These are phyloP conservation scores for Exophiala mesophila DNA, from an alignment of 2,329 filamentous ascomycete species.

Conservation along the genomic window DNA sequence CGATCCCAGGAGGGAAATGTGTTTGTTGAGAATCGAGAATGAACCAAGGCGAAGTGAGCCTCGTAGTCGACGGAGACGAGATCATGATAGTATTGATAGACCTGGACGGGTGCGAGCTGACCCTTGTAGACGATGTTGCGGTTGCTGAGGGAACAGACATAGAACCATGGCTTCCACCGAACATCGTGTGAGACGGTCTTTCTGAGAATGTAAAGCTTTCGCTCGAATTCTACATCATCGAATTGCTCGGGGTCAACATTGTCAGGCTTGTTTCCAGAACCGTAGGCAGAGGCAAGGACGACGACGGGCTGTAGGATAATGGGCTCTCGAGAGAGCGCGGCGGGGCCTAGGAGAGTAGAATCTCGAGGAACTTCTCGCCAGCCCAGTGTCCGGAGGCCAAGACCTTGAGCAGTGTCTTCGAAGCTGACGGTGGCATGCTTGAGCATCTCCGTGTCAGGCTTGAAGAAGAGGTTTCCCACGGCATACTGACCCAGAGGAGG, in stretches of 20 bases:
- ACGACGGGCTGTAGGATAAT: constrained; percentile 94
- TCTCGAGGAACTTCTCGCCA: constrained; percentile 96
- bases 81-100: constrained; percentile 98
- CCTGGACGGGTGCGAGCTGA: constrained; percentile 86
- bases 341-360: constrained; percentile 86
- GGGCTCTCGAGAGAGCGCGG: constrained; percentile 88
- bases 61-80: constrained; percentile 95
- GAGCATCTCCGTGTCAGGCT: constrained; percentile 84
- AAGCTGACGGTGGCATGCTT: constrained; percentile 88
- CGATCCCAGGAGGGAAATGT: constrained; percentile 98
- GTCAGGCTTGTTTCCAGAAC: constrained; percentile 71
- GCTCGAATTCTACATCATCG: constrained; percentile 81
- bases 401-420: constrained; percentile 83
- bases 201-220: constrained; percentile 86
- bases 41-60: constrained; percentile 91
- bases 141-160: constrained; percentile 92
- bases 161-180: constrained; percentile 97
- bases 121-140: constrained; percentile 99
- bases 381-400: constrained; percentile 85
- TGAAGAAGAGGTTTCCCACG: constrained; percentile 97
- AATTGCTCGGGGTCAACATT: constrained; percentile 73
- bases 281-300: constrained; percentile 79
- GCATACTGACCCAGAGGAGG: constrained; percentile 91
- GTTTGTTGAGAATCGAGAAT: constrained; percentile 97
- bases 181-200: constrained; percentile 94